Percentiles rank a stretch among this genome's conserved stretches.
Evolutionary conservation across 2,329 filamentous ascomycete species (phyloP).

Genomic region (Apiospora arundinis): DNA sequence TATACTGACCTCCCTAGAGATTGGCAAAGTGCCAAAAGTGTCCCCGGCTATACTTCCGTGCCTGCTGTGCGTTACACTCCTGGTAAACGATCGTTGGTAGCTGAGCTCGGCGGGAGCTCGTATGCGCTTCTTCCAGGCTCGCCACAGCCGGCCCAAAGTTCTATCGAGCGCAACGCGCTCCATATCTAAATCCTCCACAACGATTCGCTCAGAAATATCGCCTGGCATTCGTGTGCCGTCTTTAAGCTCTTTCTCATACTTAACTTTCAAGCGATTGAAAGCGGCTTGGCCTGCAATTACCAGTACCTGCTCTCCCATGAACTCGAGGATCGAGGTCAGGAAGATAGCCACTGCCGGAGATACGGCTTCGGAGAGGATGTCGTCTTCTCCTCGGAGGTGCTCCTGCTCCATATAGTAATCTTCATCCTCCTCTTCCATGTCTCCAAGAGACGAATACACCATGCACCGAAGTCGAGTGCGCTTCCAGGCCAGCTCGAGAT

Average conservation of each 20-base stretch:
- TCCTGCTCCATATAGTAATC: conserved; percentile 86
- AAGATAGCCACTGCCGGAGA: conserved; percentile 95
- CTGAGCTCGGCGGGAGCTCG: conserved; percentile 61
- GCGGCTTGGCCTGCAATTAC: conserved; percentile 88
- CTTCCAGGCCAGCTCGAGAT: conserved; percentile 94
- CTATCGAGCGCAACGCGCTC: conserved; percentile 91
- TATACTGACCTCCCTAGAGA: conserved; percentile 25
- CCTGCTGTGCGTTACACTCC: conserved; percentile 50
- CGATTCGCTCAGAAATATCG: conserved; percentile 67
- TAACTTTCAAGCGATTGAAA: conserved; percentile 68
- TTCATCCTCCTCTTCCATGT: conserved; percentile 98
- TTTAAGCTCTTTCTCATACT: conserved; percentile 64
- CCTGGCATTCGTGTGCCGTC: conserved; percentile 54
- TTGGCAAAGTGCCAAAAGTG: conserved; percentile 47
- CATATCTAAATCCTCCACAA: conserved; percentile 92
- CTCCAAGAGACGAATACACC: conserved; percentile 96
- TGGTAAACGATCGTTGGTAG: conserved; percentile 56
- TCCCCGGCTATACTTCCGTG: conserved; percentile 48
- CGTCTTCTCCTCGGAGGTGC: conserved; percentile 66
- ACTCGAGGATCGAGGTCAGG: conserved; percentile 91
- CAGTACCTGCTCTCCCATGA: conserved; percentile 88
- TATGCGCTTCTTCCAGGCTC: conserved; percentile 90
- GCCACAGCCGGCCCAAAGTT: conserved; percentile 88
- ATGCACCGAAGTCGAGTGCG: conserved; percentile 91
- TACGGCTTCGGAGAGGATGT: conserved; percentile 70